Conservation (phyloP, 2,329 filamentous ascomycete species). For the Metarhizium brunneum region DNA sequence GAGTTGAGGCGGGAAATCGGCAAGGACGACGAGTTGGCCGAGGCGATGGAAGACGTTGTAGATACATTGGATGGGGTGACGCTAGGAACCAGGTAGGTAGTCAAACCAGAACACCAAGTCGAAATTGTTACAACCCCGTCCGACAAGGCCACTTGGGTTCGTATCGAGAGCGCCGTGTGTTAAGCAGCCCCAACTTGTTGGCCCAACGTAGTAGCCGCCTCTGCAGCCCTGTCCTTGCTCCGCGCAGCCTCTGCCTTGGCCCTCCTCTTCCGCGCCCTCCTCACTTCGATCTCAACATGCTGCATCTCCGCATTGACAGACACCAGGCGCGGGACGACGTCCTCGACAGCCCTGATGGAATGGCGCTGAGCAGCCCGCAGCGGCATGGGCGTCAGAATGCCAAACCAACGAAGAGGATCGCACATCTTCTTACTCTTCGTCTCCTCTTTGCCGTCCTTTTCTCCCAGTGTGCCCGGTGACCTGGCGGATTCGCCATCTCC, state of each 20-base stretch:
- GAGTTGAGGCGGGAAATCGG: conserved; percentile 28
- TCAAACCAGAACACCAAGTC: background rate
- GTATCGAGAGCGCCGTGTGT: background rate
- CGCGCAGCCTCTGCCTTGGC: conserved; percentile 34
- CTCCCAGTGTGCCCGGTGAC: background rate
- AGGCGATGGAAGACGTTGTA: conserved; percentile 37
- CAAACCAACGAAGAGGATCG: conserved; percentile 48
- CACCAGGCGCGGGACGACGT: conserved; percentile 47
- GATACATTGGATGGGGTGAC: conserved; percentile 18
- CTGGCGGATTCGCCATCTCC: background rate
- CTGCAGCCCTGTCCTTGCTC: conserved; percentile 8
- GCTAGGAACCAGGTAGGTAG: background rate
- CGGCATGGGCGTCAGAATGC: conserved; percentile 41
- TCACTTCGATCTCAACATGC: conserved; percentile 58
- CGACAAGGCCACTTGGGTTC: background rate
- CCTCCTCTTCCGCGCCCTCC: conserved; percentile 47
- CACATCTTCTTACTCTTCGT: background rate
- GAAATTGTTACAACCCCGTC: background rate
- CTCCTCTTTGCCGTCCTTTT: background rate
- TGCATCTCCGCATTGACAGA: conserved; percentile 52
- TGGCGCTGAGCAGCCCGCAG: conserved; percentile 50
- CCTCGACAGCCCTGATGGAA: conserved; percentile 46
- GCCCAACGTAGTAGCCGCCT: background rate
- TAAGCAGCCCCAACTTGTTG: background rate
- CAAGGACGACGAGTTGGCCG: conserved; percentile 22